Percentiles rank a stretch among this genome's conserved stretches.
phyloP scores from a whole-genome alignment of 768 basidiomycete species.

The Leccinum rimulosum region DNA sequence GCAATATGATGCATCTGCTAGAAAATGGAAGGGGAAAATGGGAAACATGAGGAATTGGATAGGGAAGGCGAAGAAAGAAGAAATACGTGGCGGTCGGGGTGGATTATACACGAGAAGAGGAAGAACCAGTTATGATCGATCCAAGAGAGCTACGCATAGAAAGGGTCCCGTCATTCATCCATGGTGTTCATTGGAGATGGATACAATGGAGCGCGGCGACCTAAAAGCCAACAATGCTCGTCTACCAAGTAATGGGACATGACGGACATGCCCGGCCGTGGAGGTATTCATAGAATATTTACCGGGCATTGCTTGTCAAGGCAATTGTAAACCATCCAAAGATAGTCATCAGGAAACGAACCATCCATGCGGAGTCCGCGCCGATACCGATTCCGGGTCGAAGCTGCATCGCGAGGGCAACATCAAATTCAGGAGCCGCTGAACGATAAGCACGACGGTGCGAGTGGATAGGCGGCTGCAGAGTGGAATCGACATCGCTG shows the following conservation, averaged over 20 bases:
- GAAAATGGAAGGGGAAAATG: background rate
- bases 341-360: constrained; percentile 74
- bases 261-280: background rate
- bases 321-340: constrained; percentile 76
- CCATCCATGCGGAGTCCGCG: constrained; percentile 77
- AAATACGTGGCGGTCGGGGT: background rate
- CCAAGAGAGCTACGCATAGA: constrained; percentile 7
- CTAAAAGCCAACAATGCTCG: background rate
- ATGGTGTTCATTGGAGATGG: constrained; percentile 5
- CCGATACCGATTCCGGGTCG: constrained; percentile 68
- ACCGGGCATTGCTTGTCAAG: constrained; percentile 37
- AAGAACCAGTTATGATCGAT: background rate
- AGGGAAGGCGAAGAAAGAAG: background rate
- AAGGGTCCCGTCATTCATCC: background rate
- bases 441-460: constrained; percentile 35
- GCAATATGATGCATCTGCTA: background rate
- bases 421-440: constrained; percentile 50
- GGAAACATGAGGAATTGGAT: background rate
- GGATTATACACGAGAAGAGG: background rate
- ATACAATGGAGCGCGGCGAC: background rate
- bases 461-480: constrained; percentile 17
- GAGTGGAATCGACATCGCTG: constrained; percentile 1
- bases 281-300: constrained; percentile 2
- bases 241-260: constrained; percentile 1
- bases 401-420: constrained; percentile 77